Base-by-base conservation (phyloP, 139 green algal species). In the Monoraphidium neglectum region DNA sequence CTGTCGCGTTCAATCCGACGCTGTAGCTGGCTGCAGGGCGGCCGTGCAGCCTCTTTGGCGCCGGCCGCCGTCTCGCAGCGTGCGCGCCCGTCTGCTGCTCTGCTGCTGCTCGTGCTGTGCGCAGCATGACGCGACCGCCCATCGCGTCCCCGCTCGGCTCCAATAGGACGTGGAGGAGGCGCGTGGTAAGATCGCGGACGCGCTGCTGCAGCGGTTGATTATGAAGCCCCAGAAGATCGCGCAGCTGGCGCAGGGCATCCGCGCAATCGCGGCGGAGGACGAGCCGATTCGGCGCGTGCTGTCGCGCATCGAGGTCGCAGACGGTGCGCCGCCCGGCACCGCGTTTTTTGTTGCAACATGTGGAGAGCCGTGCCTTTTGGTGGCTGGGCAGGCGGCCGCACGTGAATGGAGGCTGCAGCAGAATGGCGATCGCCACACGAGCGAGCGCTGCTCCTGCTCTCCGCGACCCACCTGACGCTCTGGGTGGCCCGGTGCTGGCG, bases 211-310 rank as follows among this genome's bases (percentile, higher is more conserved):
- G 84, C 92, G 96, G 0, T 89, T 99, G 56, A 83, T 90, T 37
- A 85, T 99, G 18, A 99, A 98, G 82, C 91, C 88, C 2, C 81
- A 88, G 60, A 98, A 99, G 87, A 94, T 98, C 57, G 51, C 87
- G 33, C 90, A 97, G 81, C 85, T 99, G 33, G 91, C 92, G 43
- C 87, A 91, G 30, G 95, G 96, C 73, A 95, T 98, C 60, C 87
- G 95, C 1, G 81, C 92, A 40, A 97, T 99, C 61, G 94, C 94
- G 8, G 72, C 70, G 26, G 84, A 94, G 80, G 87, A 95, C 32
- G 93, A 98, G 86, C 93, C 93, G 4, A 80, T 98, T 16, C 87
- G 93, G 2, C 79, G 85, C 26, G 63, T 92, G 60, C 70, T 97
- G 24, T 83, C 61, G 12, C 80, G 82, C 12, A 90, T 85, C 65